Evolutionary conservation across 768 basidiomycete species (phyloP).

Genomic region (Guyanaporus albipodus): DNA sequence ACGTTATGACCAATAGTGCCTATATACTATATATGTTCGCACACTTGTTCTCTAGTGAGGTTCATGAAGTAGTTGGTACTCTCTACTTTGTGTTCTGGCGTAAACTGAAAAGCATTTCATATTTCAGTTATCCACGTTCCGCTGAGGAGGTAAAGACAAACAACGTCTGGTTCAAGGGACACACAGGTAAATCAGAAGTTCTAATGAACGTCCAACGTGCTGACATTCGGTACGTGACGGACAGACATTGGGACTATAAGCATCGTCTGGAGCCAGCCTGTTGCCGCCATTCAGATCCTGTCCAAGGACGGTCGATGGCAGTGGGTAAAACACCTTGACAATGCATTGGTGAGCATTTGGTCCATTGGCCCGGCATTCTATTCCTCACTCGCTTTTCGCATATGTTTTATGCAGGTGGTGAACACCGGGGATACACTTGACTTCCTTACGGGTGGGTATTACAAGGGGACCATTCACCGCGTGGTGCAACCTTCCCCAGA

Average conservation of each 20-base stretch:
- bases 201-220: neutral
- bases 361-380: too few relatives aligned
- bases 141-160: slow-evolving; percentile 47
- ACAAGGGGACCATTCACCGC: slow-evolving; percentile 57
- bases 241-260: slow-evolving; percentile 53
- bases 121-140: slow-evolving; percentile 44
- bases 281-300: slow-evolving; percentile 55
- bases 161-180: slow-evolving; percentile 61
- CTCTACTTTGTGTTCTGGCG: neutral
- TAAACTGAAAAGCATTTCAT: neutral
- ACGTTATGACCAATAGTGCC: neutral
- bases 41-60: slow-evolving; percentile 37
- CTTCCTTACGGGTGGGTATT: slow-evolving; percentile 58
- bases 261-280: slow-evolving; percentile 59
- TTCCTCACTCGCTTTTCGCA: too few relatives aligned
- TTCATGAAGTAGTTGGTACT: slow-evolving; percentile 62
- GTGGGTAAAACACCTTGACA: slow-evolving; percentile 58
- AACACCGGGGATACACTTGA: slow-evolving; percentile 59
- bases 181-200: slow-evolving; percentile 39
- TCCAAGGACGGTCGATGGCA: slow-evolving; percentile 50
- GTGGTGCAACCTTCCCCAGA: slow-evolving; percentile 57
- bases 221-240: neutral
- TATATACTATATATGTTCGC: too few relatives aligned
- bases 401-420: too few relatives aligned
- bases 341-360: slow-evolving; percentile 43